A percentile compares a stretch with the other conserved stretches of the same genome.
phyloP scores from a whole-genome alignment of 2,329 filamentous ascomycete genomes.

The Fusarium sp. region DNA sequence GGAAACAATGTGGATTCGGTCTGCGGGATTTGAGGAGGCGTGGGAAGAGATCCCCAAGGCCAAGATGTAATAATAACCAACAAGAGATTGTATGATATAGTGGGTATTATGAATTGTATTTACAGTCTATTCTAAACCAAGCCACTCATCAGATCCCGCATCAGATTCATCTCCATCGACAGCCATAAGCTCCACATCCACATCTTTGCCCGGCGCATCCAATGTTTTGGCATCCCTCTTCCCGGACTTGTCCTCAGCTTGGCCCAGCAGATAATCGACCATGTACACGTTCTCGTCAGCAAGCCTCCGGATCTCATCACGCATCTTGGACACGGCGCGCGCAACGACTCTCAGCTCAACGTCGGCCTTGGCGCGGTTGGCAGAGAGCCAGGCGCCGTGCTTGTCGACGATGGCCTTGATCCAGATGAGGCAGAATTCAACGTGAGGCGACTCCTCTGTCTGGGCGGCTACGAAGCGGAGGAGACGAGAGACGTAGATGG shows the following conservation, averaged over 20 bases:
- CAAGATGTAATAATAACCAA: slow-evolving; percentile 21
- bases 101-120: slow-evolving; percentile 42
- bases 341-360: slow-evolving; percentile 85
- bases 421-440: slow-evolving; percentile 96
- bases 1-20: slow-evolving; percentile 64
- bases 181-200: slow-evolving; percentile 46
- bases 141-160: slow-evolving; percentile 56
- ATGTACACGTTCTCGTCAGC: slow-evolving; percentile 90
- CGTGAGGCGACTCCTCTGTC: slow-evolving; percentile 87
- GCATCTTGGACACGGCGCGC: slow-evolving; percentile 80
- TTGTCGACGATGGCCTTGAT: slow-evolving; percentile 82
- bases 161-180: slow-evolving; percentile 48
- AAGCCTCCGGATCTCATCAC: slow-evolving; percentile 81
- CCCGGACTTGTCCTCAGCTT: slow-evolving; percentile 51
- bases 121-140: slow-evolving; percentile 57
- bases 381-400: slow-evolving; percentile 86
- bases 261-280: slow-evolving; percentile 79
- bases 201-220: slow-evolving; percentile 32
- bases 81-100: slow-evolving; percentile 18
- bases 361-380: slow-evolving; percentile 80
- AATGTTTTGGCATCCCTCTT: slow-evolving; percentile 39
- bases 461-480: slow-evolving; percentile 88
- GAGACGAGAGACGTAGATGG: slow-evolving; percentile 85
- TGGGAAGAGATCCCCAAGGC: slow-evolving; percentile 61
- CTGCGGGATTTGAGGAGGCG: slow-evolving; percentile 69